phyloP scores from a whole-genome alignment of 108 stramenopile species.

The Nitzschia sp. region DNA sequence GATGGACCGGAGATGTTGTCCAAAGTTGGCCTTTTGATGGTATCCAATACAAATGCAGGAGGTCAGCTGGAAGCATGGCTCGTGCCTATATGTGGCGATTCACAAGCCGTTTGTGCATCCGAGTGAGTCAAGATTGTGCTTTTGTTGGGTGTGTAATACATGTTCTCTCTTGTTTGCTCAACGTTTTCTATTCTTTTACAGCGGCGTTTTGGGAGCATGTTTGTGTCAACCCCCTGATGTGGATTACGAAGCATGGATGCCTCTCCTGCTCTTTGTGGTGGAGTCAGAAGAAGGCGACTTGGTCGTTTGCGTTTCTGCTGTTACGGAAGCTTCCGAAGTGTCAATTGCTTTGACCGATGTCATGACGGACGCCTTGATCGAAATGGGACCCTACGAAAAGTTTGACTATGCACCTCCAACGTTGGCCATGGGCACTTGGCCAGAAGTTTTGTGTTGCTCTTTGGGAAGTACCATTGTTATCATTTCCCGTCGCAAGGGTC shows the following conservation, averaged over 20 bases:
- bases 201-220: constrained; percentile 74
- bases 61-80: constrained; percentile 78
- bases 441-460: constrained; percentile 72
- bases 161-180: constrained; percentile 2
- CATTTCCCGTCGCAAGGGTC: constrained; percentile 61
- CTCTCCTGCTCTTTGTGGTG: constrained; percentile 37
- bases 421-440: constrained; percentile 81
- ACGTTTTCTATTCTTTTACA: constrained; percentile 2
- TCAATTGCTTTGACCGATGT: constrained; percentile 48
- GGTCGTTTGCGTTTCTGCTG: constrained; percentile 34
- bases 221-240: constrained; percentile 51
- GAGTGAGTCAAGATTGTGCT: constrained; percentile 26
- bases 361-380: constrained; percentile 53
- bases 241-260: constrained; percentile 57
- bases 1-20: constrained; percentile 66
- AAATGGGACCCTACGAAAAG: constrained; percentile 40
- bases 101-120: constrained; percentile 58
- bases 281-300: constrained; percentile 30
- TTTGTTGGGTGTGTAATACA: not conserved
- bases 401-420: constrained; percentile 61
- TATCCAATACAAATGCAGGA: constrained; percentile 52
- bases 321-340: constrained; percentile 26
- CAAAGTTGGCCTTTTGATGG: constrained; percentile 68
- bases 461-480: constrained; percentile 67
- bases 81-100: constrained; percentile 69